Conservation (phyloP, 345 rosid genomes). For the Lumnitzera racemosa region DNA sequence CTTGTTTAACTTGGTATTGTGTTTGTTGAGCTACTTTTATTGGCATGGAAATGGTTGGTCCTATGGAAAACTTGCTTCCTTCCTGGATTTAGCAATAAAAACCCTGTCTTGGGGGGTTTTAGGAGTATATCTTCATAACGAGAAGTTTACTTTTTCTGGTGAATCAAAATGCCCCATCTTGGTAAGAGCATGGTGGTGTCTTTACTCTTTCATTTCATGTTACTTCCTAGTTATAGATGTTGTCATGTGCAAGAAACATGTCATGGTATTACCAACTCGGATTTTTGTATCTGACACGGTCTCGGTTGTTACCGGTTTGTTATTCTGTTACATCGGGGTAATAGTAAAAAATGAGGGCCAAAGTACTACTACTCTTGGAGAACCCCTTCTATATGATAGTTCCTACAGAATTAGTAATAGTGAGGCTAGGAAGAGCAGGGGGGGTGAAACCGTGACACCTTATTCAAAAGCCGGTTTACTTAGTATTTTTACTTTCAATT, state of each 20-base stretch:
- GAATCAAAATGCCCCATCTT: slow-evolving; percentile 32
- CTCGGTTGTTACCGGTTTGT: slow-evolving; percentile 38
- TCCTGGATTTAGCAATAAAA: slow-evolving; percentile 48
- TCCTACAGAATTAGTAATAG: neutral
- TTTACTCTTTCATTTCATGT: slow-evolving; percentile 46
- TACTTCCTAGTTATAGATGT: slow-evolving; percentile 50
- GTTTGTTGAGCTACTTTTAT: slow-evolving; percentile 50
- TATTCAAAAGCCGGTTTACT: slow-evolving; percentile 17
- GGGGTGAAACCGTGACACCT: slow-evolving; percentile 17
- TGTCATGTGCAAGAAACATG: slow-evolving; percentile 24
- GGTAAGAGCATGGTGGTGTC: slow-evolving; percentile 68
- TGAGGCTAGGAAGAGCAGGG: slow-evolving; percentile 18
- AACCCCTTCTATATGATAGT: slow-evolving; percentile 39
- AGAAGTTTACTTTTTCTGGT: slow-evolving; percentile 13
- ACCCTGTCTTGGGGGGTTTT: slow-evolving; percentile 62
- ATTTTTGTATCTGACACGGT: slow-evolving; percentile 38
- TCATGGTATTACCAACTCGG: slow-evolving; percentile 15
- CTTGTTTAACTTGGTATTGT: slow-evolving; percentile 36
- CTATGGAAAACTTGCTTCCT: slow-evolving; percentile 33
- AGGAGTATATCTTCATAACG: slow-evolving; percentile 23
- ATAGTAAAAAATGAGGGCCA: slow-evolving; percentile 20
- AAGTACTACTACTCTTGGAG: slow-evolving; percentile 19
- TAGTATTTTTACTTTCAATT: slow-evolving; percentile 16
- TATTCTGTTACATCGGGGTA: slow-evolving; percentile 48
- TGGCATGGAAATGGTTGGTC: slow-evolving; percentile 61